phyloP scores from a whole-genome alignment of 768 basidiomycete species.

The Dacryopinax primogenitus region DNA sequence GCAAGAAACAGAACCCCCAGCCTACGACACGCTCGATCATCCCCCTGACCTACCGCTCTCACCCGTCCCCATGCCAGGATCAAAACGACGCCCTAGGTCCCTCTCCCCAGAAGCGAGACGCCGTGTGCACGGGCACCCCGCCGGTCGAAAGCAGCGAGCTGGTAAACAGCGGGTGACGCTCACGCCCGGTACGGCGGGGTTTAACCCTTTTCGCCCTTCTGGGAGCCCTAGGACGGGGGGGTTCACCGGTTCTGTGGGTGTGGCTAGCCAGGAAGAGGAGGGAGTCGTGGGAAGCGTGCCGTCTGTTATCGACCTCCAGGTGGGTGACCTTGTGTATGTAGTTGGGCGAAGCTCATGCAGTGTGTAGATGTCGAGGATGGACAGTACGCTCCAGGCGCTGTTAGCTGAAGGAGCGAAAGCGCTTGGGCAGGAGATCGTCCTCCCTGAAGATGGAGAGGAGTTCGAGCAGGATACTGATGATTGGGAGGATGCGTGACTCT shows the following conservation, averaged over 20 bases:
- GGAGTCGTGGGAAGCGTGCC: neutral
- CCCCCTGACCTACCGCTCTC: no score
- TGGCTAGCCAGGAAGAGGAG: neutral
- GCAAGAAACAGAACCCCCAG: neutral
- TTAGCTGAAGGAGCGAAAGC: neutral
- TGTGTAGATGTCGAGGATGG: conserved; percentile 3
- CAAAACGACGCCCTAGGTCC: no score
- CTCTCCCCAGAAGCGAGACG: no score
- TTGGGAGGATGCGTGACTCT: neutral
- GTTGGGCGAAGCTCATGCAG: neutral
- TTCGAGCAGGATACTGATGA: neutral
- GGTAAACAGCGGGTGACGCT: neutral
- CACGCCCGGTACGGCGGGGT: neutral
- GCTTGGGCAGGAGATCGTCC: neutral
- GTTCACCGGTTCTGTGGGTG: neutral
- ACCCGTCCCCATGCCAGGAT: no score
- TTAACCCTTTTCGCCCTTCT: neutral
- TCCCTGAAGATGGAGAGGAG: neutral
- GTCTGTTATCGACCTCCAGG: neutral
- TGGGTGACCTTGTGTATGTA: neutral
- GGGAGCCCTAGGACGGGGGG: neutral
- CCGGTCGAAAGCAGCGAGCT: neutral
- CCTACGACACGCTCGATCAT: neutral
- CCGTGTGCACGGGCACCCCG: no score
- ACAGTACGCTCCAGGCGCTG: conserved; percentile 1